Conservation (phyloP, 768 basidiomycete species). For the Rickenella mellea region DNA sequence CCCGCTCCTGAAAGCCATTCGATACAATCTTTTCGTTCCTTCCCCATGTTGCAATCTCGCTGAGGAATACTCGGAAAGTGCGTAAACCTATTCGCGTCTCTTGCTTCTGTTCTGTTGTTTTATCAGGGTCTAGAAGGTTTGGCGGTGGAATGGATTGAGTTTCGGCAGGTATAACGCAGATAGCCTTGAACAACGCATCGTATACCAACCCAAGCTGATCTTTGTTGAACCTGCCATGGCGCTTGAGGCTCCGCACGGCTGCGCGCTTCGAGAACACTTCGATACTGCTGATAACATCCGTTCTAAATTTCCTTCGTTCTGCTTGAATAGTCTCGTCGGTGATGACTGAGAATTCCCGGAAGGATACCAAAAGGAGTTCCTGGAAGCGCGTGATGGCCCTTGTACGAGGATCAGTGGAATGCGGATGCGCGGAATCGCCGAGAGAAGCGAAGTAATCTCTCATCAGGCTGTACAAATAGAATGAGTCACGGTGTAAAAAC, state of each 20-base stretch:
- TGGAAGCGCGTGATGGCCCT: constrained; percentile 96
- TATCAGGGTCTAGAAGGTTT: constrained; percentile 47
- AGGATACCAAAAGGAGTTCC: constrained; percentile 91
- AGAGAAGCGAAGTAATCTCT: constrained; percentile 90
- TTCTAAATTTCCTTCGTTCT: constrained; percentile 79
- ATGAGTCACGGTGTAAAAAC: neutral
- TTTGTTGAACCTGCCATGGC: constrained; percentile 72
- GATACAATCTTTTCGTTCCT: constrained; percentile 85
- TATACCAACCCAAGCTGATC: constrained; percentile 87
- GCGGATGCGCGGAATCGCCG: constrained; percentile 88
- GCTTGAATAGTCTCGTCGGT: constrained; percentile 87
- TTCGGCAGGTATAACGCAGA: constrained; percentile 51
- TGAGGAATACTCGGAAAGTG: constrained; percentile 85
- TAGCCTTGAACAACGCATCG: constrained; percentile 80
- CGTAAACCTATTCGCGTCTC: constrained; percentile 82
- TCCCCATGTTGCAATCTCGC: constrained; percentile 93
- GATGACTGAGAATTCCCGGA: constrained; percentile 94
- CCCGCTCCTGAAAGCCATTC: constrained; percentile 88
- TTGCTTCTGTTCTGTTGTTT: constrained; percentile 52
- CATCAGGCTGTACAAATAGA: constrained; percentile 57
- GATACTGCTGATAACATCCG: constrained; percentile 86
- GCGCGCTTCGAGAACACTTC: constrained; percentile 92
- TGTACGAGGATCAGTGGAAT: constrained; percentile 77
- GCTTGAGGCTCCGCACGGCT: constrained; percentile 78
- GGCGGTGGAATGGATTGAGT: constrained; percentile 33